Percentiles rank a stretch among this genome's conserved stretches.
phyloP scores from a whole-genome alignment of 106 monocot genomes.

The Triglochin maritima region DNA sequence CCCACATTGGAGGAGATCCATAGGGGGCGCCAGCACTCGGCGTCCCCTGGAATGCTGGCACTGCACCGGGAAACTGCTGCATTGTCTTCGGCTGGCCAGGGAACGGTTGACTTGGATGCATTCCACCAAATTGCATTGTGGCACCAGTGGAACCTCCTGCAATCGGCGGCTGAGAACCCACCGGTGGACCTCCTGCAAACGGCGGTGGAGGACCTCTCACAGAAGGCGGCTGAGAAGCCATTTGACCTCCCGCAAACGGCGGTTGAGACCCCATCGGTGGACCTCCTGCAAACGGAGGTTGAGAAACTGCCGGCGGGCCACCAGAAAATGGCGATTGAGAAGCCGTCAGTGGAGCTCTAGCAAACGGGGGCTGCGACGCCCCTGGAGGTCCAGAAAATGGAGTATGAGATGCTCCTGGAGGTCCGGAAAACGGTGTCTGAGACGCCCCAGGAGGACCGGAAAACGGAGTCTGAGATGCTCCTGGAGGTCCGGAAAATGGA shows the following conservation, averaged over 20 bases:
- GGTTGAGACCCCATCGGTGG: background rate
- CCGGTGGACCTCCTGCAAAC: background rate
- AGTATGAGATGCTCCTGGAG: background rate
- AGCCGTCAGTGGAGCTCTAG: background rate
- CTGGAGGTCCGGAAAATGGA: background rate
- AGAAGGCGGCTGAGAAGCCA: slow-evolving; percentile 1
- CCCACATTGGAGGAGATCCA: slow-evolving; percentile 32
- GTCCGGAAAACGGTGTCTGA: slow-evolving; percentile 1
- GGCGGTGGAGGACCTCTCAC: background rate
- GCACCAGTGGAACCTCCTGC: background rate
- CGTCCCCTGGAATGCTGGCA: slow-evolving; percentile 4
- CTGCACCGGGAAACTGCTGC: slow-evolving; percentile 1
- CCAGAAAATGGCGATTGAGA: background rate
- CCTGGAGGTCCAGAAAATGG: slow-evolving; percentile 1
- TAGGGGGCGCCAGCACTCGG: slow-evolving; percentile 21
- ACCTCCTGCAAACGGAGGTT: background rate
- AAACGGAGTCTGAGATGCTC: slow-evolving; percentile 1
- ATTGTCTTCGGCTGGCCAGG: background rate
- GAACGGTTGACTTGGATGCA: slow-evolving; percentile 3
- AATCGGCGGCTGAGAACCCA: background rate
- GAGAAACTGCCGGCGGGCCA: background rate
- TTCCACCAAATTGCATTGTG: background rate
- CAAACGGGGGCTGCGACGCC: slow-evolving; percentile 2
- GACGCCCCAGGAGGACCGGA: background rate
- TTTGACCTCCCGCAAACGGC: background rate